These are phyloP conservation scores for Boletus semigastroideus DNA, from an alignment of 1,284 basidiomycete species.

Conservation along the genomic window DNA sequence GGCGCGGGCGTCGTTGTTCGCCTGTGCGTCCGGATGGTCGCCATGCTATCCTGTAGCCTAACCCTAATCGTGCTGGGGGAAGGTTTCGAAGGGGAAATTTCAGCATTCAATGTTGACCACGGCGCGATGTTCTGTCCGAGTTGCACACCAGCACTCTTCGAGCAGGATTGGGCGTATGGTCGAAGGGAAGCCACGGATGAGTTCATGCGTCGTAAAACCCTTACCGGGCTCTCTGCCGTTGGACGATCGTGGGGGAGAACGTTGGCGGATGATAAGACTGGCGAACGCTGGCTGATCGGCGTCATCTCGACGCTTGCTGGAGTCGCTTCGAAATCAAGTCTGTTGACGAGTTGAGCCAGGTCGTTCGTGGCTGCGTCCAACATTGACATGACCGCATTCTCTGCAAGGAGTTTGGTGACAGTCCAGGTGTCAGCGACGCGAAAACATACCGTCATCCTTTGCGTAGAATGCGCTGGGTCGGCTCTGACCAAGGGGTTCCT, in stretches of 20 bases:
- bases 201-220: constrained; percentile 38
- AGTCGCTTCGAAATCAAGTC: constrained; percentile 71
- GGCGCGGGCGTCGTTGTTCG: constrained; percentile 55
- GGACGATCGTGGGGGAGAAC: neutral
- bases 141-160: constrained; percentile 23
- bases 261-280: neutral
- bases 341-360: constrained; percentile 70
- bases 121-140: constrained; percentile 65
- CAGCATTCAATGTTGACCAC: constrained; percentile 53
- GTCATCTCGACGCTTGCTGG: constrained; percentile 55
- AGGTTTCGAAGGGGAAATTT: constrained; percentile 46
- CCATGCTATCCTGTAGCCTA: constrained; percentile 7
- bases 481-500: constrained; percentile 53
- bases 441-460: constrained; percentile 43
- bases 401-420: constrained; percentile 13
- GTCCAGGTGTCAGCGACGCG: neutral
- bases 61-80: constrained; percentile 18
- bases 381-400: constrained; percentile 60
- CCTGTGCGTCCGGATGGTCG: constrained; percentile 43
- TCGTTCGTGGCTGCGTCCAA: constrained; percentile 76
- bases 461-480: constrained; percentile 55
- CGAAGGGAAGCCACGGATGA: constrained; percentile 57
- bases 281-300: constrained; percentile 36
- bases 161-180: constrained; percentile 55
- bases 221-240: constrained; percentile 42